Conservation (phyloP, 306 rosid species). For the Herpetospermum pedunculosum region DNA sequence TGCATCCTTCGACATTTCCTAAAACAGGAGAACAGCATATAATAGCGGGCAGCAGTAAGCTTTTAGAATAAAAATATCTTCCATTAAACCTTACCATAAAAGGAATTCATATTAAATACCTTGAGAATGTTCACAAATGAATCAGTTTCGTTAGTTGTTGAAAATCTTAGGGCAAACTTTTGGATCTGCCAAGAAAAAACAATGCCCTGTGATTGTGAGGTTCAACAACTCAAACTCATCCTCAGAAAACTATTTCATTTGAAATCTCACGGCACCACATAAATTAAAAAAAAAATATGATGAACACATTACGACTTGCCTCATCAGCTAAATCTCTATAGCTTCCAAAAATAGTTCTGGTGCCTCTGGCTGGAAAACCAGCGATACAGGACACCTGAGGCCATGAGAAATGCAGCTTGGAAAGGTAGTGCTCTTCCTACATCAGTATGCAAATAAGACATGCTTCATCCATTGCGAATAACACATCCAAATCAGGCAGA, state of each 20-base stretch:
- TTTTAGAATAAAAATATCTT: neutral
- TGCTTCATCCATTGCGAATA: neutral
- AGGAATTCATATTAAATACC: slow-evolving; percentile 11
- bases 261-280: neutral
- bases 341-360: slow-evolving; percentile 49
- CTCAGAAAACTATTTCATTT: neutral
- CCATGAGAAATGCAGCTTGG: slow-evolving; percentile 71
- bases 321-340: slow-evolving; percentile 45
- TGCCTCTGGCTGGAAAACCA: slow-evolving; percentile 67
- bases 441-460: slow-evolving; percentile 10
- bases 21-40: slow-evolving; percentile 17
- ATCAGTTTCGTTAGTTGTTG: slow-evolving; percentile 45
- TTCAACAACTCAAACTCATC: neutral
- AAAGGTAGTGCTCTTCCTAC: slow-evolving; percentile 81
- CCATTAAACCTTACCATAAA: neutral
- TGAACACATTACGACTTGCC: slow-evolving; percentile 24
- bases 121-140: slow-evolving; percentile 40
- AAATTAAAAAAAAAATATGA: neutral
- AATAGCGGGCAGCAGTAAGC: neutral
- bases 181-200: slow-evolving; percentile 37
- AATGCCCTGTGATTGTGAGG: neutral
- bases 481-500: neutral
- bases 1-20: slow-evolving; percentile 47
- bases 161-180: slow-evolving; percentile 68
- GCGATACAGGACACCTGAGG: slow-evolving; percentile 72